Percentiles rank a stretch among this genome's conserved stretches.
These are phyloP conservation scores for Mitragyna speciosa DNA, from an alignment of 257 asterid species.

Conservation along the genomic window DNA sequence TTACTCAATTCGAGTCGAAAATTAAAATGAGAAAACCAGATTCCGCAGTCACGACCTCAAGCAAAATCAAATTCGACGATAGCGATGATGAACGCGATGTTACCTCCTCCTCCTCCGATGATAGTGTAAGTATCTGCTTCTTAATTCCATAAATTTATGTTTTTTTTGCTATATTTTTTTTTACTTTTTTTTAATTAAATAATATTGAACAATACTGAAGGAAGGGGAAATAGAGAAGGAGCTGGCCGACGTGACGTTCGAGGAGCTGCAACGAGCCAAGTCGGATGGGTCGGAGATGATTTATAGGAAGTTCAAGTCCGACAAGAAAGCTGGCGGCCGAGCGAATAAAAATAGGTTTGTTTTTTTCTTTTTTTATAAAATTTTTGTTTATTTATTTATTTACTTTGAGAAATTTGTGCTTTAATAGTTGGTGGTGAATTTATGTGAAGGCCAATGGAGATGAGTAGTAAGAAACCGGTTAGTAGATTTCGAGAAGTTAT, in stretches of 20 bases:
- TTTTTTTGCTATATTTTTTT: not conserved
- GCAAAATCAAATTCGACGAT: constrained; percentile 54
- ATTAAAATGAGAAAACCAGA: not conserved
- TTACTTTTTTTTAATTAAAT: not conserved
- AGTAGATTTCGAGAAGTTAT: constrained; percentile 70
- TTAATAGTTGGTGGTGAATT: not conserved
- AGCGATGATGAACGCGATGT: constrained; percentile 23
- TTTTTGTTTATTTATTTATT: not conserved
- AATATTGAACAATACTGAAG: constrained; percentile 21
- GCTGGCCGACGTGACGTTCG: constrained; percentile 87
- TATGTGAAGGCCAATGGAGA: constrained; percentile 80
- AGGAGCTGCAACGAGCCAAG: constrained; percentile 80
- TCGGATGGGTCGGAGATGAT: constrained; percentile 82
- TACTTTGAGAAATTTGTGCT: not conserved
- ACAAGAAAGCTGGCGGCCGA: constrained; percentile 58
- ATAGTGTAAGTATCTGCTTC: constrained; percentile 37
- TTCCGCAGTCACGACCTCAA: constrained; percentile 29
- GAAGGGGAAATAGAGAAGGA: constrained; percentile 64
- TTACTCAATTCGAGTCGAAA: not conserved
- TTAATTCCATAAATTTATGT: not conserved
- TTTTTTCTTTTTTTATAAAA: not conserved
- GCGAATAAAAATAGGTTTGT: constrained; percentile 84
- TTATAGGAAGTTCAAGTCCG: constrained; percentile 41
- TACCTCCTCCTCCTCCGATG: constrained; percentile 44
- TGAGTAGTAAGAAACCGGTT: constrained; percentile 87